Evolutionary conservation across 2,329 filamentous ascomycete species (phyloP), one percentile per base, ranked within the genome.

Genomic region (Arthrobotrys entomopaga): DNA sequence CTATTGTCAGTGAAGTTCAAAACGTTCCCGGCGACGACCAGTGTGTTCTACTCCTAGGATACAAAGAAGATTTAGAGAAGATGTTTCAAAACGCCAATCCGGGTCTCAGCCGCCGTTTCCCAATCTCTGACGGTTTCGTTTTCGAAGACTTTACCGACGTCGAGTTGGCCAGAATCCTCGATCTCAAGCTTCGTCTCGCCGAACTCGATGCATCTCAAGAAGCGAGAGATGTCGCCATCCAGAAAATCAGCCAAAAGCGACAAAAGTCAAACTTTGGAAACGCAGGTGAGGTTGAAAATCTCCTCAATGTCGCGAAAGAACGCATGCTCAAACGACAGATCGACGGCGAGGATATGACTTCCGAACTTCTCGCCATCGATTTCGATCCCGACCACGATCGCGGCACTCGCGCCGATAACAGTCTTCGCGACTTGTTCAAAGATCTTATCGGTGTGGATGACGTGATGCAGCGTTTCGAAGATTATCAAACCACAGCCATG

Each of bases 31-130:
- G 89, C 0, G 90, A 92, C 26, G 89, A 93, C 79, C 86, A 89
- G 2, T 92, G 89, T 75, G 88, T 93, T 0, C 82, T 93, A 0
- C 82, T 93, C 0, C 82, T 92, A 0, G 91, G 91, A 0, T 93
- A 93, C 80, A 84, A 87, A 56, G 86, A 89, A 0, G 83, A 89
- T 76, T 90, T 93, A 87, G 84, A 87, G 60, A 81, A 85, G 0
- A 92, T 93, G 89, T 88, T 92, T 73, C 86, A 88, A n/a, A 88
- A 89, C 34, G 86, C 87, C 56, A 93, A 93, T 70, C 90, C 90
- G 0, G 91, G 90, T 0, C 83, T 93, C 0, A 84, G 83, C 2
- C 83, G 90, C 26, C 84, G 90, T 0, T 92, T 93, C 70, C 87
- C 87, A 0, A 79, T 91, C 0, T 82, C 85, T 0, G 84, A 85